Conservation (phyloP, 441 rosid species). For the Gossypium trilobum region DNA sequence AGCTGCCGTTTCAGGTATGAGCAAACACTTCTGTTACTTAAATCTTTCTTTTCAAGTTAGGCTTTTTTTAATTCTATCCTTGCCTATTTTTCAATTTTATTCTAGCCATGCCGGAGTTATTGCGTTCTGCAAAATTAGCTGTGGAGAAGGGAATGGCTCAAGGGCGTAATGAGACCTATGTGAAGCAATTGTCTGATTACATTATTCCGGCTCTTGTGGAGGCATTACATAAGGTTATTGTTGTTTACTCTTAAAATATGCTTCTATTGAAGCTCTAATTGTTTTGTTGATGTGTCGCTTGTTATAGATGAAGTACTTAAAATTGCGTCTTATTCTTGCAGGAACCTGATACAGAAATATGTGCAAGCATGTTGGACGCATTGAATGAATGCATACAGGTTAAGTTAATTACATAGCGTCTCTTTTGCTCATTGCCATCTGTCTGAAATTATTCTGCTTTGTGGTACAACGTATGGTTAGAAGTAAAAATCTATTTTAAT, state of each 20-base stretch:
- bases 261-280: constrained; percentile 4
- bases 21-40: neutral
- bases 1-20: constrained; percentile 97
- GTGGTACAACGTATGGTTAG: neutral
- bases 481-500: neutral
- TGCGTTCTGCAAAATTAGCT: constrained; percentile 92
- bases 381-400: constrained; percentile 97
- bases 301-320: constrained; percentile 1
- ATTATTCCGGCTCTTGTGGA: constrained; percentile 85
- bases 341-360: constrained; percentile 98
- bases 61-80: neutral
- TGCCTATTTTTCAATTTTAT: neutral
- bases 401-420: neutral
- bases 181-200: constrained; percentile 88
- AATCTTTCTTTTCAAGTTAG: neutral
- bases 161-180: constrained; percentile 77
- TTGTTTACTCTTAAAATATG: constrained; percentile 10
- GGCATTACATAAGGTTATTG: constrained; percentile 80
- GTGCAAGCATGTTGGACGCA: constrained; percentile 92
- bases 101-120: constrained; percentile 93
- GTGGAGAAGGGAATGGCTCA: constrained; percentile 78
- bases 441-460: neutral
- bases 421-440: neutral
- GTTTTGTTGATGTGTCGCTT: neutral
- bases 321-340: constrained; percentile 31